Percentiles rank a stretch among this genome's conserved stretches.
phyloP scores from a whole-genome alignment of 106 monocot genomes.

The Gastrodia elata region DNA sequence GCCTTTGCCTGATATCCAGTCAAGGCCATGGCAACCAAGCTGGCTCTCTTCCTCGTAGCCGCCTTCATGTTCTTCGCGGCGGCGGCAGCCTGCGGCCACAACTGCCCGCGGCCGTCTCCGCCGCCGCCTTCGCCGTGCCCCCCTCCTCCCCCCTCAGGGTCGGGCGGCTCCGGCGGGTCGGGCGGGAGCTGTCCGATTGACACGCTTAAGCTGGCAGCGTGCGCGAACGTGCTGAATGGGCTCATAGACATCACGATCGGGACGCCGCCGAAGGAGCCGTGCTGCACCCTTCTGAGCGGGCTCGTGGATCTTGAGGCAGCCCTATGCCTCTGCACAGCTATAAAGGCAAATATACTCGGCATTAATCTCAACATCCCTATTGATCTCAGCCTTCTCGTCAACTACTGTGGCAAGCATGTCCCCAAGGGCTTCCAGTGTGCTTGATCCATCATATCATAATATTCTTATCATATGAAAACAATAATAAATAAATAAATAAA shows the following conservation, averaged over 20 bases:
- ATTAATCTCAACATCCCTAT: conserved; percentile 11
- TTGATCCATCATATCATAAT: background rate
- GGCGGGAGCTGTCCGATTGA: conserved; percentile 5
- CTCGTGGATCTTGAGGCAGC: conserved; percentile 21
- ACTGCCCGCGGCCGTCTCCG: background rate
- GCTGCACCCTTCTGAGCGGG: conserved; percentile 13
- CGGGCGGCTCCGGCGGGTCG: too few species aligned
- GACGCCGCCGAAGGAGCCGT: conserved; percentile 12
- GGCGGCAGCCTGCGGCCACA: too few species aligned
- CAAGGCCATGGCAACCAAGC: background rate
- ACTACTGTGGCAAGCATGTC: conserved; percentile 14
- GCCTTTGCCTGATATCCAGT: background rate
- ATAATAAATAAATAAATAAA: too few species aligned
- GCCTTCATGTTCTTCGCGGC: background rate
- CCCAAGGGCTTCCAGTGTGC: conserved; percentile 18
- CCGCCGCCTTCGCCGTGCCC: background rate
- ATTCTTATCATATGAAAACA: too few species aligned
- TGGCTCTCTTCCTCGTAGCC: background rate
- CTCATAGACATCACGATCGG: conserved; percentile 11
- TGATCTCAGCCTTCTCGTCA: conserved; percentile 15
- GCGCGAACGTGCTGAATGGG: conserved; percentile 14
- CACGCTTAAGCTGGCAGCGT: conserved; percentile 11
- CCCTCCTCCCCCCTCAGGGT: background rate
- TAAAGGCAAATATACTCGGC: conserved; percentile 16
- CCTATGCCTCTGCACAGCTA: conserved; percentile 12